phyloP scores from a whole-genome alignment of 352 stramenopile genomes.

The Globisporangium megalacanthum region DNA sequence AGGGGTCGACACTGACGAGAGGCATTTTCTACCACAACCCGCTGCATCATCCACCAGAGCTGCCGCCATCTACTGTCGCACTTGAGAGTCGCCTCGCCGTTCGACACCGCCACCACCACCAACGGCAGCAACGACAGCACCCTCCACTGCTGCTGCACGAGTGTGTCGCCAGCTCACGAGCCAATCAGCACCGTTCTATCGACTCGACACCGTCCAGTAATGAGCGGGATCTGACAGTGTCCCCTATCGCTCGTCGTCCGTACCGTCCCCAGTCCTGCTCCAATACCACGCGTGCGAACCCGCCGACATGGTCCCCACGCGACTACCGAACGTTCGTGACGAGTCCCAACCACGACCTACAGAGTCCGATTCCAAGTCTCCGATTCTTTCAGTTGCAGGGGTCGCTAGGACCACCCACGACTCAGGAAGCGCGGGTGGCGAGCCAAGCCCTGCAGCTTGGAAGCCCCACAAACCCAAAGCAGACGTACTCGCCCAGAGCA shows the following conservation, averaged over 20 bases:
- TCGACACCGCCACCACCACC: slow-evolving; percentile 1
- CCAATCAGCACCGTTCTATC: not conserved
- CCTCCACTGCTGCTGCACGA: not conserved
- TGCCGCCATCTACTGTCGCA: slow-evolving; percentile 17
- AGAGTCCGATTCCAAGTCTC: not conserved
- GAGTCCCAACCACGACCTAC: too few relatives aligned
- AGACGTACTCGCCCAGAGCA: not conserved
- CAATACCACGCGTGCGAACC: not conserved
- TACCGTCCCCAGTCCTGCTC: slow-evolving; percentile 4
- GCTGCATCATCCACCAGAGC: slow-evolving; percentile 18
- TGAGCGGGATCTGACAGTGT: not conserved
- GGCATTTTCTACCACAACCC: slow-evolving; percentile 27
- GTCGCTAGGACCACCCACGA: not conserved
- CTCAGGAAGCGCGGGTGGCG: not conserved
- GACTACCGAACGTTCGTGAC: not conserved
- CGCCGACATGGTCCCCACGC: not conserved
- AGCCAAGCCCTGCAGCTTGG: not conserved
- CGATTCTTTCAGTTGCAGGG: not conserved
- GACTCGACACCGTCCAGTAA: not conserved
- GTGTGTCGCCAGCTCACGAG: not conserved
- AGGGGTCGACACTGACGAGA: not conserved
- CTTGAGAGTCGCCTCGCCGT: slow-evolving; percentile 6
- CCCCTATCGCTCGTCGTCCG: not conserved
- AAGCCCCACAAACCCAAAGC: not conserved
- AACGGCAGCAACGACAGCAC: not conserved